Base-by-base conservation (phyloP, 192 early-diverging fungal genomes). In the Podila epigama region DNA sequence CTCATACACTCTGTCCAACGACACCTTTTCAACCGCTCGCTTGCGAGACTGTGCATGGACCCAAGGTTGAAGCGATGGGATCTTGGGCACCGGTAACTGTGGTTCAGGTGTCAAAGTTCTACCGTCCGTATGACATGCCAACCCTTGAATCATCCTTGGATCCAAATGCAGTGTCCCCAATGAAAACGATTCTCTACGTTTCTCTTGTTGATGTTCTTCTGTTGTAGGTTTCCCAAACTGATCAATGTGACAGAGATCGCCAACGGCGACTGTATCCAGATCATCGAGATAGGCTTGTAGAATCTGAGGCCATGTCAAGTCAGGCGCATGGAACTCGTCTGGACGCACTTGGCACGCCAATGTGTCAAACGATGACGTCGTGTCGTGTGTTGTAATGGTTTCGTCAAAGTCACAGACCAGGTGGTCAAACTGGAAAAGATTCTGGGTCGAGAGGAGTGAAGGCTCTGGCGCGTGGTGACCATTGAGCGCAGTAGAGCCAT, bases 351-450 rank as follows among this genome's bases (percentile, higher is more conserved):
- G 42, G 18, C 42, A 28, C 1, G 73, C 73, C 8, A 77, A 27
- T 1, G 53, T 66, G n/a, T 77, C 73, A 20, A 77, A 77, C 18
- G 73, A 77, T 0, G 73, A 77, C 12, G 73, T 77, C n/a, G 73
- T 77, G 40, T 77, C 73, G 20, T 77, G 73, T 36, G 63, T 56
- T 2, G 73, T 77, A 18, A 77, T 77, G 32, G 73, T 77, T 50
- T 77, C 73, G 61, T 77, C 73, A 66, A 77, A 77, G 52, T 77
- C 73, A 5, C 60, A 60, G 27, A 77, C 66, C 4, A 77, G 28
- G 52, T 77, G 73, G 56, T 77, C 55, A 52, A 77, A 77, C 41
- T 8, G n/a, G 13, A 36, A 16, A 28, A 77, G 37, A 16, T n/a
- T 9, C 31, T 51, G 55, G 10, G 55, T 53, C 4, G 67, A 27